phyloP scores from a whole-genome alignment of 148 eudicot genomes.

The Arctostaphylos glauca region DNA sequence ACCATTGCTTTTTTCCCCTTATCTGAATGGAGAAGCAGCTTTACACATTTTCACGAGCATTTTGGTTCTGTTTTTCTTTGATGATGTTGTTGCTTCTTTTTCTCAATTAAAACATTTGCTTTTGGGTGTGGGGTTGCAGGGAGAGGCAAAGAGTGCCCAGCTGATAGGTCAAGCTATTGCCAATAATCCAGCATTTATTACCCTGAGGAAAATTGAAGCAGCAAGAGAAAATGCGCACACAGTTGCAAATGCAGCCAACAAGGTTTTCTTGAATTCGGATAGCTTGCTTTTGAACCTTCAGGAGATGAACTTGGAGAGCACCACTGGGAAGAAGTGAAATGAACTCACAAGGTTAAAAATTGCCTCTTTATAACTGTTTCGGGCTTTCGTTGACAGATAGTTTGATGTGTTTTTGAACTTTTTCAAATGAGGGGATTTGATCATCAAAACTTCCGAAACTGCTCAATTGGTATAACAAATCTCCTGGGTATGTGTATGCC shows the following conservation, averaged over 20 bases:
- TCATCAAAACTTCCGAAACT: neutral
- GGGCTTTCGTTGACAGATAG: neutral
- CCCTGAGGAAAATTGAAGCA: slow-evolving; percentile 86
- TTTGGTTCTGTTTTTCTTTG: neutral
- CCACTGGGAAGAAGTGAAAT: slow-evolving; percentile 29
- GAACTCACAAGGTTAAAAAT: neutral
- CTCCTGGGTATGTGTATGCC: neutral
- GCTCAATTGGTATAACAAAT: neutral
- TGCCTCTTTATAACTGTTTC: neutral
- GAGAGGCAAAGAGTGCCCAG: slow-evolving; percentile 96
- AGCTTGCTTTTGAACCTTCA: slow-evolving; percentile 82
- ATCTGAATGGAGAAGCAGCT: neutral
- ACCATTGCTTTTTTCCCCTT: neutral
- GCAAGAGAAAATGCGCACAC: slow-evolving; percentile 75
- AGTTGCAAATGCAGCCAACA: slow-evolving; percentile 60
- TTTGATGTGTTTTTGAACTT: neutral
- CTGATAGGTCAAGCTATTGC: slow-evolving; percentile 92
- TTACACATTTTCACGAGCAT: neutral
- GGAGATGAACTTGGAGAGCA: slow-evolving; percentile 33
- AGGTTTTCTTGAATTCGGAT: slow-evolving; percentile 63
- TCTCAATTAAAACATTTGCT: neutral
- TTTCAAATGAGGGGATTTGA: neutral
- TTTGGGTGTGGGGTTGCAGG: slow-evolving; percentile 40
- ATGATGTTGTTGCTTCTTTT: neutral
- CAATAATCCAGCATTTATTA: slow-evolving; percentile 86